Evolutionary conservation across 495 filamentous ascomycete species (phyloP).

Genomic region (Aspergillus campestris): DNA sequence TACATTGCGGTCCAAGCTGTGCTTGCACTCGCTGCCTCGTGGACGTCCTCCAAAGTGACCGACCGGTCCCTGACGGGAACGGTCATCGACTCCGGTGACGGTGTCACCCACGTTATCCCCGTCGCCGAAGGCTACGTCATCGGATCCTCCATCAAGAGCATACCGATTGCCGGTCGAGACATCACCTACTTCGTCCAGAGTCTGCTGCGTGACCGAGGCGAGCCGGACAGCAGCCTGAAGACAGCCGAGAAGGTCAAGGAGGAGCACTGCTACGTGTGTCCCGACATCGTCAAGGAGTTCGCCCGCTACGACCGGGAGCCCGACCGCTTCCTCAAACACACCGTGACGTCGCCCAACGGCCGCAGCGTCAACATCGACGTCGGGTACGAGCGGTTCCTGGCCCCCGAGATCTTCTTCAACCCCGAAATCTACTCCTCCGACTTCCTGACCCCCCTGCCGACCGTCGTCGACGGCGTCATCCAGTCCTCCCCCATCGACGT

Average conservation of each 20-base stretch:
- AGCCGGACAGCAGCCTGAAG: slow-evolving; percentile 93
- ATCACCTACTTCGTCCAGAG: slow-evolving; percentile 98
- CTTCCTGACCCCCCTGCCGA: slow-evolving; percentile 90
- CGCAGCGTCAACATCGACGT: slow-evolving; percentile 79
- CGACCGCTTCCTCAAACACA: slow-evolving; percentile 81
- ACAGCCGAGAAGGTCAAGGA: slow-evolving; percentile 97
- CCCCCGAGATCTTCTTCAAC: slow-evolving; percentile 99
- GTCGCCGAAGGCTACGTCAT: slow-evolving; percentile 99
- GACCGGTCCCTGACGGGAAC: slow-evolving; percentile 96
- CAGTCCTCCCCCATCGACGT: slow-evolving; percentile 97
- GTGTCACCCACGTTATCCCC: slow-evolving; percentile 97
- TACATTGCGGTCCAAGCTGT: slow-evolving; percentile 99
- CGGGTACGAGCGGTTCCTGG: slow-evolving; percentile 95
- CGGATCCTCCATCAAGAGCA: slow-evolving; percentile 96
- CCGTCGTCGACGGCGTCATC: slow-evolving; percentile 91
- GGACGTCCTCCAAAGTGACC: slow-evolving; percentile 95
- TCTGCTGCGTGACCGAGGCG: slow-evolving; percentile 88
- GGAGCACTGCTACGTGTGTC: slow-evolving; percentile 95
- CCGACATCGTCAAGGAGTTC: slow-evolving; percentile 98
- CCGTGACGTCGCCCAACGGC: slow-evolving; percentile 78
- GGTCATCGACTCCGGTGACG: slow-evolving; percentile 94
- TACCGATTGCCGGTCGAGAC: slow-evolving; percentile 93
- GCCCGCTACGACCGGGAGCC: slow-evolving; percentile 85
- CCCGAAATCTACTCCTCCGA: slow-evolving; percentile 98
- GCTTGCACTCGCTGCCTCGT: slow-evolving; percentile 89